Percentiles rank a stretch among this genome's conserved stretches.
Evolutionary conservation across 1,284 basidiomycete species (phyloP).

Genomic region (Ceratobasidium sp.): DNA sequence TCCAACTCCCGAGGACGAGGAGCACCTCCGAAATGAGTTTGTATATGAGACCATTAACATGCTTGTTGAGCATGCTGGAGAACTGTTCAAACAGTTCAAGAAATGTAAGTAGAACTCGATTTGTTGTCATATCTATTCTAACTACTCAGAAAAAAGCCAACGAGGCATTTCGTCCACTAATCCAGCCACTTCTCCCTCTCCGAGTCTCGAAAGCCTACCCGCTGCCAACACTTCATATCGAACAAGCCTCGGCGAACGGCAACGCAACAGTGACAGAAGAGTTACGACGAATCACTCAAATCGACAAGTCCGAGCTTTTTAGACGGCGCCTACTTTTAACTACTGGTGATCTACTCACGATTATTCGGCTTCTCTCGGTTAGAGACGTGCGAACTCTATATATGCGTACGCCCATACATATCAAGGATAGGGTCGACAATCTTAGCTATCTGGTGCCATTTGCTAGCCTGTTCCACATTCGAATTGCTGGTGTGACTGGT

Average conservation of each 20-base stretch:
- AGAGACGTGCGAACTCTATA: background rate
- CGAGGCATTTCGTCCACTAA: too few species aligned
- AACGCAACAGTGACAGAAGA: background rate
- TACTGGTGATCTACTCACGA: background rate
- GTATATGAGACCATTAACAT: background rate
- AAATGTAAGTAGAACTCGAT: background rate
- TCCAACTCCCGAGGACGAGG: background rate
- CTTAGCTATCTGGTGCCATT: background rate
- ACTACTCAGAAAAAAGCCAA: too few species aligned
- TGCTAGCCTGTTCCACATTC: slow-evolving; percentile 5
- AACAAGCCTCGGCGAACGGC: too few species aligned
- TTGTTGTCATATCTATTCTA: background rate
- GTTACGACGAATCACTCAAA: background rate
- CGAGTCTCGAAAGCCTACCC: too few species aligned
- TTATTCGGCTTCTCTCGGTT: background rate
- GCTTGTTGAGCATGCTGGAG: background rate
- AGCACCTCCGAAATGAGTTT: background rate
- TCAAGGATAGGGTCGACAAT: background rate
- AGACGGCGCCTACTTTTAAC: background rate
- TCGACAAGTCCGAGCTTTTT: background rate
- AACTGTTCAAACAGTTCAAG: background rate
- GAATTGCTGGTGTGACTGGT: background rate
- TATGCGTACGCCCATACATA: slow-evolving; percentile 7
- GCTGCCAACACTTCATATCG: too few species aligned
- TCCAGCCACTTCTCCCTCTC: too few species aligned